Evolutionary conservation across 371 early-diverging fungal genomes (phyloP).

Genomic region (Rhizomucor miehei): DNA sequence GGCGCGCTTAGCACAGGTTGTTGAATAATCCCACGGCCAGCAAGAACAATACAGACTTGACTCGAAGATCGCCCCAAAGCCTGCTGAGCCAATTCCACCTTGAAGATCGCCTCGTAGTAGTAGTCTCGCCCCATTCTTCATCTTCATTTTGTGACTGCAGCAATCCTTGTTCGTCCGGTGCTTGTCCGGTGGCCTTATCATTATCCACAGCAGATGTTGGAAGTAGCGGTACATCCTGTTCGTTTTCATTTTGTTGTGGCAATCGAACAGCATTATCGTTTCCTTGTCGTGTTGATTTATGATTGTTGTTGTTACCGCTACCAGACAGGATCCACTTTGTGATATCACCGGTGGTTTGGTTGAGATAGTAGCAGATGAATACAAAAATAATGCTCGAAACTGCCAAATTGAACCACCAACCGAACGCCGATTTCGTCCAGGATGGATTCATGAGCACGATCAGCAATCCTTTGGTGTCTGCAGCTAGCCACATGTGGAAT

Average conservation of each 20-base stretch:
- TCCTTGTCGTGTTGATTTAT: not conserved
- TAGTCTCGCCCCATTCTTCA: slow-evolving; percentile 8
- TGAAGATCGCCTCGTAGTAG: not conserved
- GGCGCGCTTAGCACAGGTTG: slow-evolving; percentile 21
- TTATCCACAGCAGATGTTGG: not conserved
- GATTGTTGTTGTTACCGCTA: slow-evolving; percentile 1
- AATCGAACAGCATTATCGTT: too few relatives aligned
- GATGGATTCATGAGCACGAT: slow-evolving; percentile 34
- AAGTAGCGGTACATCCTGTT: not conserved
- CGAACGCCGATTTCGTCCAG: slow-evolving; percentile 24
- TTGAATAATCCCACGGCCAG: slow-evolving; percentile 14
- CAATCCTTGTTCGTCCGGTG: slow-evolving; percentile 25
- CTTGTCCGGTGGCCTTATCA: slow-evolving; percentile 1
- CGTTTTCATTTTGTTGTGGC: too few relatives aligned
- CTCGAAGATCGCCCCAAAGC: slow-evolving; percentile 5
- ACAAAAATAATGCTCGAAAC: slow-evolving; percentile 54
- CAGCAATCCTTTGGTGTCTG: slow-evolving; percentile 69
- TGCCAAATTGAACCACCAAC: slow-evolving; percentile 58
- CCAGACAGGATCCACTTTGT: slow-evolving; percentile 37
- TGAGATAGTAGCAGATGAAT: slow-evolving; percentile 51
- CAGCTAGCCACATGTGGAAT: slow-evolving; percentile 77
- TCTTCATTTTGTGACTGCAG: slow-evolving; percentile 5
- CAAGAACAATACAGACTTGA: slow-evolving; percentile 16
- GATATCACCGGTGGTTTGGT: slow-evolving; percentile 49
- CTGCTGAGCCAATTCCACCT: not conserved